Evolutionary conservation across 2,329 filamentous ascomycete genomes (phyloP).

Genomic region (Cyphellophora attinorum): DNA sequence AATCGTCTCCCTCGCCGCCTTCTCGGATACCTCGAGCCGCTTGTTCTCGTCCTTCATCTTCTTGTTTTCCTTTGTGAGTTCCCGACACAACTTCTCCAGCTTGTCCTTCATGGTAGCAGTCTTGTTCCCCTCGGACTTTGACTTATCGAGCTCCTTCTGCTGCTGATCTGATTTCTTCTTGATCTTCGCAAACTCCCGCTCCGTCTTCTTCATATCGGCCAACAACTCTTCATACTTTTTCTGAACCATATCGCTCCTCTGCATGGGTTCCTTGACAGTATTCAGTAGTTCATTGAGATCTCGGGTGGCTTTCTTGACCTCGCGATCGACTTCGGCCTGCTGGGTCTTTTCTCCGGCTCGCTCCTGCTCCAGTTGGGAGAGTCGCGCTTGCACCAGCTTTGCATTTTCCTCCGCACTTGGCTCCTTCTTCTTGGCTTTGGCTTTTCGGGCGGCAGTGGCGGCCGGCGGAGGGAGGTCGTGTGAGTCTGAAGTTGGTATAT

Average conservation of each 20-base stretch:
- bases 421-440: conserved; percentile 66
- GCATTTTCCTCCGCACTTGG: conserved; percentile 79
- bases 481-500: conserved; percentile 33
- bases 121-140: conserved; percentile 79
- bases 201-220: conserved; percentile 88
- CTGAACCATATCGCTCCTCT: conserved; percentile 81
- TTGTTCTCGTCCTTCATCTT: conserved; percentile 98
- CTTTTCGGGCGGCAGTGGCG: conserved; percentile 56
- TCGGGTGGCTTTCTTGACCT: conserved; percentile 87
- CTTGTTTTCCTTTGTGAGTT: conserved; percentile 94
- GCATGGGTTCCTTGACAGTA: conserved; percentile 83
- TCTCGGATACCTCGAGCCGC: conserved; percentile 76
- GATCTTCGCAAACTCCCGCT: conserved; percentile 88
- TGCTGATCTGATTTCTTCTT: conserved; percentile 90
- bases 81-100: conserved; percentile 87
- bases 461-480: conserved; percentile 34
- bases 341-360: conserved; percentile 89
- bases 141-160: conserved; percentile 92
- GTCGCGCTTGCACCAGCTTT: conserved; percentile 83
- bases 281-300: conserved; percentile 77
- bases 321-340: conserved; percentile 89
- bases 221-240: conserved; percentile 86
- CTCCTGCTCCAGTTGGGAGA: conserved; percentile 90
- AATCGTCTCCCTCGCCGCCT: conserved; percentile 69
- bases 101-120: conserved; percentile 89